Base-by-base conservation (phyloP, 2,329 filamentous ascomycete species). In the Zalaria sp. region DNA sequence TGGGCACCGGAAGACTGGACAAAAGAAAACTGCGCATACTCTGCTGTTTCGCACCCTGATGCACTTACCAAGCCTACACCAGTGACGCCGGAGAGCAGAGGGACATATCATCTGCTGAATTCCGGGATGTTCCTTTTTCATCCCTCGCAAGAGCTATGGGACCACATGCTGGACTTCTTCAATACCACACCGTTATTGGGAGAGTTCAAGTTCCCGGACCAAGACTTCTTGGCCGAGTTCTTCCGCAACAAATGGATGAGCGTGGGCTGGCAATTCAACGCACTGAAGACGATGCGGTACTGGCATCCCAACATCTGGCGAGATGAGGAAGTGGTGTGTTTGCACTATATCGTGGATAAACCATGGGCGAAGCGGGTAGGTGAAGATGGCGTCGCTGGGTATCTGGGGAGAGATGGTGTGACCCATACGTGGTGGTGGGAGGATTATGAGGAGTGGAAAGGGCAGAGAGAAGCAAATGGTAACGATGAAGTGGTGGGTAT, bases 291-390 rank as follows among this genome's bases (percentile, higher is more conserved):
- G 7, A 69, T 67, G 63, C 55, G 64, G 29, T 72, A 73, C 50
- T 70, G 68, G 66, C 70, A 73, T 48, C 42, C 54, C 4, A 61
- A 65, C 31, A 64, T 72, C 25, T 73, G 70, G 70, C 55, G 58
- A 3, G 69, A 73, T 44, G 61, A 63, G 2, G 60, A 66, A 27
- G 64, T 73, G 3, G 57, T 63, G 0, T 64, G 65, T 5, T 43
- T 72, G 39, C 71, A 73, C 48, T 74, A 72, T 42, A 71, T 74
- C 42, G 68, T 72, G 5, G 69, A 73, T 47, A 74, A 74, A 55
- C 71, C 71, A 9, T 74, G 71, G 71, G 61, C 64, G 32, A 59
- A 57, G 39, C 57, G 63, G 11, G 56, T 68, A 3, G 53, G 53
- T 11, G 49, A 52, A 18, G 62, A 68, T 44, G 65, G 66, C 2